Evolutionary conservation across 2,329 filamentous ascomycete species (phyloP).

Genomic region (Tolypocladium capitatum): DNA sequence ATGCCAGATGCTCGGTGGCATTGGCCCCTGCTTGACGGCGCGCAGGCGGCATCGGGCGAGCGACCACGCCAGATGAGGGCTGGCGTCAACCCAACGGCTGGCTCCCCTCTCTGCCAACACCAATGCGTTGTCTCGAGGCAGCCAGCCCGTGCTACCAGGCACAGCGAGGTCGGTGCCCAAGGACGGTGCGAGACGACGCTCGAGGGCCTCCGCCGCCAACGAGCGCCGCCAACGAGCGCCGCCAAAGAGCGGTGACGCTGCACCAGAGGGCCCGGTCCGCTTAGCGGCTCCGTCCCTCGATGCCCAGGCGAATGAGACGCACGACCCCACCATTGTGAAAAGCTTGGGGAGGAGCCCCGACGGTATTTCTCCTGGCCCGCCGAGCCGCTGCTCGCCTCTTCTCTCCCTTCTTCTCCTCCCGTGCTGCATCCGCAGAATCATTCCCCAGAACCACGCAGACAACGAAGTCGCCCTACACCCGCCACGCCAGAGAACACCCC

Average conservation of each 20-base stretch:
- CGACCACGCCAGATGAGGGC: not conserved
- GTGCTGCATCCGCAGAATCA: constrained; percentile 17
- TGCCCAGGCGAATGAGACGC: constrained; percentile 7
- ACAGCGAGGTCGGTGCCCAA: not conserved
- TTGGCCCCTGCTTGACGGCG: no score
- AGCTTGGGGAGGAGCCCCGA: constrained; percentile 6
- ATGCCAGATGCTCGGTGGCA: no score
- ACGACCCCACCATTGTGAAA: constrained; percentile 10
- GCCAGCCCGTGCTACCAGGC: no score
- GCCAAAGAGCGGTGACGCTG: constrained; percentile 6
- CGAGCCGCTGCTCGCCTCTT: constrained; percentile 3
- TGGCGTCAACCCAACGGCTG: not conserved
- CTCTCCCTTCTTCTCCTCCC: constrained; percentile 11
- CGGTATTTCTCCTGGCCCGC: constrained; percentile 5
- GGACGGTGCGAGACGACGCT: not conserved
- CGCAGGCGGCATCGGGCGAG: not conserved
- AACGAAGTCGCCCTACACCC: constrained; percentile 46
- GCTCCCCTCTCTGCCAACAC: not conserved
- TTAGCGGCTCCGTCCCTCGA: constrained; percentile 3
- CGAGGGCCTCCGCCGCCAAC: no score
- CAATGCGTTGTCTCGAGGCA: not conserved
- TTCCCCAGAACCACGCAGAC: constrained; percentile 29
- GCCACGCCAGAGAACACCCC: constrained; percentile 19
- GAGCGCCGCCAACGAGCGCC: no score
- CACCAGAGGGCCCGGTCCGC: not conserved